Base-by-base conservation (phyloP, 1,284 basidiomycete species). In the Ceratobasidium theobromae region DNA sequence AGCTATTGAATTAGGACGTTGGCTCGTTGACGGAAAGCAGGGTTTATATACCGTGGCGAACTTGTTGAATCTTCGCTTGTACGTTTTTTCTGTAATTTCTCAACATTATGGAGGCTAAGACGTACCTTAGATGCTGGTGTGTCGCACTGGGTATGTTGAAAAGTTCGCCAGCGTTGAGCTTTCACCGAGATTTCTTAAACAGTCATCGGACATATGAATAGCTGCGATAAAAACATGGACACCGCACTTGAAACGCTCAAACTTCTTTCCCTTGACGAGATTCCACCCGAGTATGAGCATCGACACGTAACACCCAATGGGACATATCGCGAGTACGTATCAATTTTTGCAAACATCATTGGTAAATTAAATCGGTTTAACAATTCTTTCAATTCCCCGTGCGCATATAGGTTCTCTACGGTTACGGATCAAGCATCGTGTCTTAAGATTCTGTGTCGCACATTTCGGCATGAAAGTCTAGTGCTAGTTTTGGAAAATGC, bases 51-150 rank as follows among this genome's bases (percentile, higher is more conserved):
- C 30, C n/a, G 23, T 45, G 33, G 30, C 48, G 4, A 45, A 60
- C 23, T 33, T 60, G 21, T 21, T 60, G 8, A 60, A 60, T 25
- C 57, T 60, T 33, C 57, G 57, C 30, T 23, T 49, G 57, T 60
- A 28, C 35, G 57, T 49, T 21, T 49, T 16, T 33, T 18, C n/a
- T n/a, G n/a, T 46, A 11, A 14, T 12, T 4, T 8, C 35, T 38
- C 9, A 21, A 25, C 3, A 11, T 12, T 5, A 12, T 6, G 23
- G 32, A 8, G 9, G 6, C 28, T 32, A 43, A 35, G 12, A 2
- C 14, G 5, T 4, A 3, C n/a, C n/a, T 3, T 38, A 60, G 57
- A 38, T 60, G 57, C 18, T 60, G 57, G 57, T 35, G 57, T 30
- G 21, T 60, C 35, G 41, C 57, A 2, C 4, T 49, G 18, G 14